Base-by-base conservation (phyloP, 768 basidiomycete species). In the Hysterangium stoloniferum region DNA sequence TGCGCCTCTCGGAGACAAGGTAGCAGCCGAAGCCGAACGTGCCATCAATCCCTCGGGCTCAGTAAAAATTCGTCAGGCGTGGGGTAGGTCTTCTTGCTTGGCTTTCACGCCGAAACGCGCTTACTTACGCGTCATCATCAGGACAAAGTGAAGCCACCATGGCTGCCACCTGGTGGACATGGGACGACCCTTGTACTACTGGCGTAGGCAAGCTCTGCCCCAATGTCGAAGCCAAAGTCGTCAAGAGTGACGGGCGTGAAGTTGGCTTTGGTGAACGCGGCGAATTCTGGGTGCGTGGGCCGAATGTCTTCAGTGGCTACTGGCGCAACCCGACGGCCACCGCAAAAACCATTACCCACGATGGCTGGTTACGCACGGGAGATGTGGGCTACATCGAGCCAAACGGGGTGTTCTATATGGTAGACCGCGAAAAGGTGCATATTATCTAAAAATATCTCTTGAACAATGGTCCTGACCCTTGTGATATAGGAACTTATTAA, bases 311-410 rank as follows among this genome's bases (percentile, higher is more conserved):
- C 36, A 50, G 82, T 80, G 87, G 90, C 8, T 93, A 93, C 59
- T 65, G 84, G 54, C 81, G 80, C 57, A 88, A 93, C 54, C 67
- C 71, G 2, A 67, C 69, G 27, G 88, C 90, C 3, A 94, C 89
- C 1, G 66, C 69, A 20, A 74, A 79, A 12, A 66, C 81, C 5
- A 82, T 94, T 56, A 86, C 84, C 0, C 64, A 65, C 0, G 84
- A 88, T 43, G 75, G 79, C 3, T 96, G 88, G 88, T 82, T 91
- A 69, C 89, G 85, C 72, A 93, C 91, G 0, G 90, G 92, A 1
- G 92, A 95, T 62, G 77, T 94, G 44, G 85, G 77, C 1, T 62
- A 73, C 15, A 66, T 78, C 11, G 84, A 90, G 54, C 52, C 64
- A 2, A 79, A 89, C 0, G 91, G 89, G 0, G 86, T 73, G 60